Conservation (phyloP, 2,329 filamentous ascomycete genomes). For the Fusarium irregulare region DNA sequence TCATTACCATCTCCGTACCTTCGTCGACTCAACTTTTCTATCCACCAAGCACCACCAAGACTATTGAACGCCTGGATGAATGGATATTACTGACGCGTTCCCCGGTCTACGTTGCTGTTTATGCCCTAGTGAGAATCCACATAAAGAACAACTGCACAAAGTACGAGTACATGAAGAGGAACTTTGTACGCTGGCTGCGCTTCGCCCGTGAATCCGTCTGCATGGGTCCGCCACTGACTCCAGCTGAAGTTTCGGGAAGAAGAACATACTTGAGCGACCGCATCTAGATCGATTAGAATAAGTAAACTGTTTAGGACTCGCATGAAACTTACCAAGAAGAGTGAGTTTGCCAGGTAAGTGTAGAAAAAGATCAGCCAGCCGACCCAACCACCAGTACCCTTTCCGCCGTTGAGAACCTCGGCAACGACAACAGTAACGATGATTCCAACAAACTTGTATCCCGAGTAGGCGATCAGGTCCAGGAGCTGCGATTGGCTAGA, state of each 20-base stretch:
- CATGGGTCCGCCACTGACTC: slow-evolving; percentile 72
- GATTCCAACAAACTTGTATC: slow-evolving; percentile 98
- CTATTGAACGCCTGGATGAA: background rate
- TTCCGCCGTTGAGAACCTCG: slow-evolving; percentile 80
- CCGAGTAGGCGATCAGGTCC: slow-evolving; percentile 94
- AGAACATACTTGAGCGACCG: slow-evolving; percentile 96
- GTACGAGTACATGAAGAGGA: slow-evolving; percentile 94
- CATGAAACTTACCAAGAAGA: slow-evolving; percentile 81
- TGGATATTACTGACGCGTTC: background rate
- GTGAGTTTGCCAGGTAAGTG: slow-evolving; percentile 91
- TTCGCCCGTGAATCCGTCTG: slow-evolving; percentile 83
- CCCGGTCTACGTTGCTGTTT: slow-evolving; percentile 11
- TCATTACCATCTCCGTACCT: slow-evolving; percentile 22
- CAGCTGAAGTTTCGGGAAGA: slow-evolving; percentile 81
- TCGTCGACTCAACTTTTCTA: slow-evolving; percentile 6
- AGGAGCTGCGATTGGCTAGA: slow-evolving; percentile 93
- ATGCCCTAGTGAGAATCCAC: slow-evolving; percentile 73
- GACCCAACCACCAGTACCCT: slow-evolving; percentile 86
- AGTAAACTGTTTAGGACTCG: background rate
- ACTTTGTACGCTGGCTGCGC: slow-evolving; percentile 88
- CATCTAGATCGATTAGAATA: slow-evolving; percentile 66
- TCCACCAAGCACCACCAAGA: background rate
- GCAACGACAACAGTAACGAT: slow-evolving; percentile 87
- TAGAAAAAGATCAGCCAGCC: slow-evolving; percentile 92
- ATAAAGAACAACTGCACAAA: slow-evolving; percentile 94